Percentiles rank a stretch among this genome's conserved stretches.
These are phyloP conservation scores for Ustilago esculenta DNA, from an alignment of 1,284 basidiomycete genomes.

Conservation along the genomic window DNA sequence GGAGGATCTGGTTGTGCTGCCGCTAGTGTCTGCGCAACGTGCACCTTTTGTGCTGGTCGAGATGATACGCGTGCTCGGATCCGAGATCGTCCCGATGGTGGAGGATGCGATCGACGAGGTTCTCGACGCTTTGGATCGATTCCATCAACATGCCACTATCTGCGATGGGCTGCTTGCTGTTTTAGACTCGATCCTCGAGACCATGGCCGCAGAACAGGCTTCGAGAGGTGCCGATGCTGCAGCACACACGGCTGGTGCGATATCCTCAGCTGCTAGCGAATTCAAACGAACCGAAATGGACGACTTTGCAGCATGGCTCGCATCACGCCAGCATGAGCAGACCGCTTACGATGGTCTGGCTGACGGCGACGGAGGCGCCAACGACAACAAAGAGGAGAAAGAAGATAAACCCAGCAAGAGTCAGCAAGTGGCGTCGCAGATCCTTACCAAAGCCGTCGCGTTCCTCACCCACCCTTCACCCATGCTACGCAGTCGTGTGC, in stretches of 20 bases:
- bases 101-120: conserved; percentile 66
- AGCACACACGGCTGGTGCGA: neutral
- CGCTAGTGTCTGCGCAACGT: conserved; percentile 53
- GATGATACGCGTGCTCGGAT: conserved; percentile 60
- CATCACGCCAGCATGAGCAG: conserved; percentile 1
- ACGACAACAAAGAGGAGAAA: conserved; percentile 1
- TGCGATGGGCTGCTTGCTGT: conserved; percentile 57
- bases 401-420: conserved; percentile 36
- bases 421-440: conserved; percentile 38
- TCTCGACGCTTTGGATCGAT: conserved; percentile 62
- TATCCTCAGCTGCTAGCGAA: neutral
- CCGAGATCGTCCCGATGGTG: conserved; percentile 58
- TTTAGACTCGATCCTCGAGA: conserved; percentile 53
- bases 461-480: conserved; percentile 53
- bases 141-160: conserved; percentile 54
- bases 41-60: conserved; percentile 65
- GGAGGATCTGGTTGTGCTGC: conserved; percentile 9
- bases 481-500: conserved; percentile 31
- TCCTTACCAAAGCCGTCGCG: conserved; percentile 29
- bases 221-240: neutral
- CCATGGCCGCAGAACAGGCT: conserved; percentile 41
- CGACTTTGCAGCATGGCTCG: conserved; percentile 15
- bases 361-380: neutral
- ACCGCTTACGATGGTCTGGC: conserved; percentile 2
- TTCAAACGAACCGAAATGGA: conserved; percentile 6